phyloP scores from a whole-genome alignment of 768 basidiomycete species.

The Boletus rex-veris region DNA sequence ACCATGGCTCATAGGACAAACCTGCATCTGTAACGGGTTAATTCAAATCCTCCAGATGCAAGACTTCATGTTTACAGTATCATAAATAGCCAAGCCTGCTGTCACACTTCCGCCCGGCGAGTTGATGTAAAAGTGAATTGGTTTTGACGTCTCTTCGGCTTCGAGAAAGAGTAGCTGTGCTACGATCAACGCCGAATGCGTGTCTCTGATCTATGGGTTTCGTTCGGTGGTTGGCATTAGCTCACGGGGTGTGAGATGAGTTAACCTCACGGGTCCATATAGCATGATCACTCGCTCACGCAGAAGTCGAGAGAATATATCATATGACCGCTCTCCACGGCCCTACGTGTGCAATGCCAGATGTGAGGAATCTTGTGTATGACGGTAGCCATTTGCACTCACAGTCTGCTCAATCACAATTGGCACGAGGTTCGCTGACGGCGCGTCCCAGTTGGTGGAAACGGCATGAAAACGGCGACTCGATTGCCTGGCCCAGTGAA shows the following conservation, averaged over 20 bases:
- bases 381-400: constrained; percentile 16
- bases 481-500: constrained; percentile 10
- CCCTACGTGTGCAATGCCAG: constrained; percentile 43
- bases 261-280: constrained; percentile 73
- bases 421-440: constrained; percentile 70
- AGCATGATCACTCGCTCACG: constrained; percentile 95
- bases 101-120: constrained; percentile 96
- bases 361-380: constrained; percentile 13
- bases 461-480: constrained; percentile 54
- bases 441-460: constrained; percentile 42
- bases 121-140: constrained; percentile 96
- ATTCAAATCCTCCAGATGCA: constrained; percentile 6
- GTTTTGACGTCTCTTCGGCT: constrained; percentile 91
- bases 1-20: constrained; percentile 29
- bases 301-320: constrained; percentile 92
- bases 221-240: constrained; percentile 12
- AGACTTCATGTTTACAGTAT: constrained; percentile 64
- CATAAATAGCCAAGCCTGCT: constrained; percentile 94
- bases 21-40: constrained; percentile 61
- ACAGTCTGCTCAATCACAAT: constrained; percentile 95
- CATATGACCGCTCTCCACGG: constrained; percentile 86
- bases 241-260: constrained; percentile 3
- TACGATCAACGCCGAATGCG: constrained; percentile 83
- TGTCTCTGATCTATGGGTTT: constrained; percentile 71
- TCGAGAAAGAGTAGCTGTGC: constrained; percentile 94